Evolutionary conservation across 2,329 filamentous ascomycete genomes (phyloP).

Genomic region (Talaromyces sp.): DNA sequence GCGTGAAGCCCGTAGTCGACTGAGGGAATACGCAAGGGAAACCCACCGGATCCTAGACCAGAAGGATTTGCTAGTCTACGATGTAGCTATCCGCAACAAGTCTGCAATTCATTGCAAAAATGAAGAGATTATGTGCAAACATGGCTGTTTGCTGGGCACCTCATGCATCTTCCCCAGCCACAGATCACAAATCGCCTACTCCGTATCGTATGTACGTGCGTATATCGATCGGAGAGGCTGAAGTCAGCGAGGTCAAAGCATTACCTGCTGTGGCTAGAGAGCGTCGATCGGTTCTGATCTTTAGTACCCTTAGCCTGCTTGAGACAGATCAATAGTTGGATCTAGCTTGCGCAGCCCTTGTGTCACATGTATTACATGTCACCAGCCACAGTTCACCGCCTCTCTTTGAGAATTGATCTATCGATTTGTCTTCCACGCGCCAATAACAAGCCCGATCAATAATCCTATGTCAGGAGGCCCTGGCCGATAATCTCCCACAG

Average conservation of each 20-base stretch:
- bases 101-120: background rate
- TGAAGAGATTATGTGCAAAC: background rate
- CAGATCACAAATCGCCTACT: slow-evolving; percentile 10
- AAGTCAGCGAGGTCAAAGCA: background rate
- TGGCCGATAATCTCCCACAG: background rate
- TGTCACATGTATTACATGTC: background rate
- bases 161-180: slow-evolving; percentile 11
- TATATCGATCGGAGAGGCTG: slow-evolving; percentile 13
- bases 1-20: background rate
- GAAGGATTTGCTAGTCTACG: background rate
- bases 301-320: background rate
- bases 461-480: background rate
- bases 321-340: slow-evolving; percentile 2
- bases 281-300: slow-evolving; percentile 11
- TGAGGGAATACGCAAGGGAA: slow-evolving; percentile 6
- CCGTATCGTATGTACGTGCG: background rate
- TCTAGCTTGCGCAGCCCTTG: background rate
- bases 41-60: background rate
- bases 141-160: background rate
- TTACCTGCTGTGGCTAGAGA: slow-evolving; percentile 13
- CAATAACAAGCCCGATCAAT: background rate
- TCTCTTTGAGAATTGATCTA: slow-evolving; percentile 9
- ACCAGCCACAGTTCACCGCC: slow-evolving; percentile 16
- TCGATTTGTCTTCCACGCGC: background rate
- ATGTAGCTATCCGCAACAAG: background rate